Conservation (phyloP, 2,329 filamentous ascomycete genomes). For the Cyanodermella asteris region DNA sequence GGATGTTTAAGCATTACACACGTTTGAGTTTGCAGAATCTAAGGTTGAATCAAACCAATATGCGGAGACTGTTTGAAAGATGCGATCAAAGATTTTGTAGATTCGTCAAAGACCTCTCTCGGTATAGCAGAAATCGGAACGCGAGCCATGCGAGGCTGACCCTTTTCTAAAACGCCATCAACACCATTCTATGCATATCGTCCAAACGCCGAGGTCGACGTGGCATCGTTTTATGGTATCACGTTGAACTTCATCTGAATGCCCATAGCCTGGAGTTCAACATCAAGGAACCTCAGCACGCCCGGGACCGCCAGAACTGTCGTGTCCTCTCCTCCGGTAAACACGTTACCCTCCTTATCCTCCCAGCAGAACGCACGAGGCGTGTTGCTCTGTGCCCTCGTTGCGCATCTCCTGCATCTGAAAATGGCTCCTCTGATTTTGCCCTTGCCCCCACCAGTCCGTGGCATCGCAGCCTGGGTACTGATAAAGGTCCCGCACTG, state of each 20-base stretch:
- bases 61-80: too few species aligned
- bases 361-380: conserved; percentile 60
- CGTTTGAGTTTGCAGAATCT: too few species aligned
- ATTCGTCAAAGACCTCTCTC: too few species aligned
- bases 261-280: conserved; percentile 90
- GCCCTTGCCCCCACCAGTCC: conserved; percentile 8
- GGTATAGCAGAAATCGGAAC: too few species aligned
- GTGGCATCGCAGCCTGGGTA: conserved; percentile 50
- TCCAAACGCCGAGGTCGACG: too few species aligned
- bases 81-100: too few species aligned
- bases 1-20: too few species aligned
- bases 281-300: conserved; percentile 79
- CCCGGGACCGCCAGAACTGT: conserved; percentile 83
- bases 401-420: conserved; percentile 60
- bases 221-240: conserved; percentile 19
- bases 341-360: conserved; percentile 66
- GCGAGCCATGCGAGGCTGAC: too few species aligned
- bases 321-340: conserved; percentile 74
- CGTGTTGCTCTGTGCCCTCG: conserved; percentile 27
- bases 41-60: too few species aligned
- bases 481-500: conserved; percentile 78
- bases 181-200: neutral
- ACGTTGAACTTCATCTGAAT: conserved; percentile 86
- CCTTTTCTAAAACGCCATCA: too few species aligned
- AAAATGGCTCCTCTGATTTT: conserved; percentile 32